Evolutionary conservation across 1,139 yeast genomes (phyloP).

Genomic region (Schizosaccharomyces versatilis): DNA sequence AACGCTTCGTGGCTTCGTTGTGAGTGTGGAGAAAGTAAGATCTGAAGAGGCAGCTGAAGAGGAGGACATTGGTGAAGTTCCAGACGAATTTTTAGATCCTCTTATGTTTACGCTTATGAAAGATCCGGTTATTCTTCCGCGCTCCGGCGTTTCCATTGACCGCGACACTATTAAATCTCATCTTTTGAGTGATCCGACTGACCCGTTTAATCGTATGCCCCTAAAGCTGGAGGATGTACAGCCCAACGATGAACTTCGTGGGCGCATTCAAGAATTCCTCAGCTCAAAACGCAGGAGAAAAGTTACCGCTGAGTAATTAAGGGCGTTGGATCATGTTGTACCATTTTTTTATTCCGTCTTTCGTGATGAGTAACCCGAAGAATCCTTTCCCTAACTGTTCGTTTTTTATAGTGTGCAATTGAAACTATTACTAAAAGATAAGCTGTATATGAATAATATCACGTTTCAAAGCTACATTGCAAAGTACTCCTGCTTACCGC

Average conservation of each 20-base stretch:
- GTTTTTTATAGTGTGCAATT: too few relatives aligned
- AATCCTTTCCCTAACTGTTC: too few relatives aligned
- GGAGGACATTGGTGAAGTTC: constrained; percentile 71
- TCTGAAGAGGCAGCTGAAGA: constrained; percentile 26
- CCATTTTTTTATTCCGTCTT: too few relatives aligned
- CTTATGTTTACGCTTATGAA: constrained; percentile 87
- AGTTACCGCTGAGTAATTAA: background rate
- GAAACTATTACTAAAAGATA: too few relatives aligned
- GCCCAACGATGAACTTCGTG: constrained; percentile 23
- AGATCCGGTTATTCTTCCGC: constrained; percentile 82
- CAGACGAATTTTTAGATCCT: constrained; percentile 93
- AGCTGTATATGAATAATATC: too few relatives aligned
- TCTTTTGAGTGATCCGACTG: constrained; percentile 79
- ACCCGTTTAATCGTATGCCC: constrained; percentile 90
- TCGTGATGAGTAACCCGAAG: too few relatives aligned
- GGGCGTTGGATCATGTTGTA: too few relatives aligned
- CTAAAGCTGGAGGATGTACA: constrained; percentile 67
- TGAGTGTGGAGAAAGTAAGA: constrained; percentile 38
- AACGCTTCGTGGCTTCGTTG: constrained; percentile 34
- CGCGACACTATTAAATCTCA: constrained; percentile 83
- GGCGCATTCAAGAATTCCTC: background rate
- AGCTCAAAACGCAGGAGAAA: background rate
- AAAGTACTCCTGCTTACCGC: too few relatives aligned
- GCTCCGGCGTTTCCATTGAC: constrained; percentile 66
- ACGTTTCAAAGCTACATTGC: too few relatives aligned